Evolutionary conservation across 257 asterid genomes (phyloP).

Genomic region (Solanum tarapatanum): DNA sequence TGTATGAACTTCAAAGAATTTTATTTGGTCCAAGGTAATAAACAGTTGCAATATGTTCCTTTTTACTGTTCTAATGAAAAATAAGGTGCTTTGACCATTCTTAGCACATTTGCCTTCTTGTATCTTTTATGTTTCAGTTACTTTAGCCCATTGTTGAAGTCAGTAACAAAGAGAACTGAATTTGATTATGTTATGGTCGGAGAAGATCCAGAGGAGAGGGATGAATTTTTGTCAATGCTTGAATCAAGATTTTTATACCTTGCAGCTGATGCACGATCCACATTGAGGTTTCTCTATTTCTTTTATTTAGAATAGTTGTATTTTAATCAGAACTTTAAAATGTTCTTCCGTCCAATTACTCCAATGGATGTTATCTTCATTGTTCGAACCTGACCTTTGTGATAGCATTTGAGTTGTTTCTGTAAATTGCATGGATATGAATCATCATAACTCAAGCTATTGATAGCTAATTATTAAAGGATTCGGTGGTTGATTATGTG

Average conservation of each 20-base stretch:
- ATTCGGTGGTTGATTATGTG: background rate
- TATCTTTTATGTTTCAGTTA: constrained; percentile 40
- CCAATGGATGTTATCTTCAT: background rate
- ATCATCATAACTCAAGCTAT: background rate
- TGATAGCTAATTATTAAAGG: background rate
- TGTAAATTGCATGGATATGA: background rate
- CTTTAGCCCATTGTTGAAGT: constrained; percentile 89
- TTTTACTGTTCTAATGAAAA: background rate
- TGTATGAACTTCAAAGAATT: constrained; percentile 66
- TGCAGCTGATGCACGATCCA: constrained; percentile 92
- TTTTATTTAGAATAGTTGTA: background rate
- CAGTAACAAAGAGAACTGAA: constrained; percentile 47
- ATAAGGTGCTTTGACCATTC: background rate
- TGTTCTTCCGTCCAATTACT: background rate
- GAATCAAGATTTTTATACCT: constrained; percentile 87
- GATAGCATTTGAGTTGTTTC: background rate
- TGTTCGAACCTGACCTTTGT: background rate
- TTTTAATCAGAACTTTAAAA: too few relatives aligned
- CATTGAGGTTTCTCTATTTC: constrained; percentile 51
- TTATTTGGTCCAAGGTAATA: constrained; percentile 81
- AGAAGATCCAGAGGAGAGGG: constrained; percentile 83
- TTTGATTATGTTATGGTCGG: constrained; percentile 58
- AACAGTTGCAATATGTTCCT: background rate
- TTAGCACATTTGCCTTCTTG: background rate
- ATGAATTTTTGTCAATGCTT: constrained; percentile 59